Percentiles rank a stretch among this genome's conserved stretches.
phyloP scores from a whole-genome alignment of 208 protist species.

The Leishmania mexicana region DNA sequence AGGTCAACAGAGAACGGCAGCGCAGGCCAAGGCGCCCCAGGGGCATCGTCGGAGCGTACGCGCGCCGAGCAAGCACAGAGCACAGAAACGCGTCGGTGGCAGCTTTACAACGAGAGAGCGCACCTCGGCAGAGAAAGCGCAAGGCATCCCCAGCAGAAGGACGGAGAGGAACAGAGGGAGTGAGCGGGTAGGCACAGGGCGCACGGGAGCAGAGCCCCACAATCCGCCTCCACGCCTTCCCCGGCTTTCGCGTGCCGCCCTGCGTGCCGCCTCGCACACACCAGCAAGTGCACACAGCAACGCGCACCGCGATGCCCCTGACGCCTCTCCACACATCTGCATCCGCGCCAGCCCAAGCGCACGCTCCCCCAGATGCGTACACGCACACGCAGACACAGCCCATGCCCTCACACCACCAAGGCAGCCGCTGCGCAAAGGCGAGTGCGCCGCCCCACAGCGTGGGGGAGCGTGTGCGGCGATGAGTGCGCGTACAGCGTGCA shows the following conservation, averaged over 20 bases:
- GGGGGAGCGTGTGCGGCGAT: not conserved
- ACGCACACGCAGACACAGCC: no score
- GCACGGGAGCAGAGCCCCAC: not conserved
- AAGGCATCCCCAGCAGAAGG: not conserved
- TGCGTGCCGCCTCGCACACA: no score
- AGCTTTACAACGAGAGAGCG: not conserved
- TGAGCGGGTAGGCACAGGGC: not conserved
- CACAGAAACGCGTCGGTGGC: no score
- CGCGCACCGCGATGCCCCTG: not conserved
- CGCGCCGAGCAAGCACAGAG: no score
- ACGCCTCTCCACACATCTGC: not conserved
- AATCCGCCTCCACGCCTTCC: not conserved
- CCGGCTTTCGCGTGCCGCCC: not conserved
- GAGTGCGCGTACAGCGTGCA: not conserved
- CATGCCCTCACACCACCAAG: not conserved
- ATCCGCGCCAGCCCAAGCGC: no score
- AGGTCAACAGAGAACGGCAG: not conserved
- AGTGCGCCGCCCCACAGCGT: no score
- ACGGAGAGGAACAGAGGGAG: not conserved
- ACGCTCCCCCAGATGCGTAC: no score
- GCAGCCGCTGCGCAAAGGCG: no score
- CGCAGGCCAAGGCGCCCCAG: not conserved
- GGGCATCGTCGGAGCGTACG: not conserved
- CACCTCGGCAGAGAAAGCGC: not conserved
- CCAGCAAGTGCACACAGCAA: not conserved